Evolutionary conservation across 2,329 filamentous ascomycete genomes (phyloP).

Genomic region (Stenocarpella maydis): DNA sequence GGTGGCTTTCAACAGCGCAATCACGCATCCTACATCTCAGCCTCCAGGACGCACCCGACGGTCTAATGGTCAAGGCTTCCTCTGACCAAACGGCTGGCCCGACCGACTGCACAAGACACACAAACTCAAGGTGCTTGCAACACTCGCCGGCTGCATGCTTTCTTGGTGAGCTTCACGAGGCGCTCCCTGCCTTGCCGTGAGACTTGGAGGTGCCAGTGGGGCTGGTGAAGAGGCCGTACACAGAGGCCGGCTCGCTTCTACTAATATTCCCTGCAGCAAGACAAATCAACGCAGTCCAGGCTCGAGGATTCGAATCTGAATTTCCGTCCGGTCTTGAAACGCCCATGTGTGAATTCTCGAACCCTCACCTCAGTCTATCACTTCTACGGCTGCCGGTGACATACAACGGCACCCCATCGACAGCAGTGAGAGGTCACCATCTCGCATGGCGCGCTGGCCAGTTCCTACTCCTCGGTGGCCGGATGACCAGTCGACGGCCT

Average conservation of each 20-base stretch:
- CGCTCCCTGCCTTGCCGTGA: not conserved
- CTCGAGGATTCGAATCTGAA: not conserved
- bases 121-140: not conserved
- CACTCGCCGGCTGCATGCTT: not conserved
- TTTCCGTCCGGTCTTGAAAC: not conserved
- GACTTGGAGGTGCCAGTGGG: not conserved
- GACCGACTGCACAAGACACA: not conserved
- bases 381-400: not conserved
- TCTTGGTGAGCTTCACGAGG: not conserved
- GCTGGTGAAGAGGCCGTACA: not conserved
- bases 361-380: too few relatives aligned
- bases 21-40: too few relatives aligned
- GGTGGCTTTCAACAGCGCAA: too few relatives aligned
- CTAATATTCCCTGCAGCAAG: not conserved
- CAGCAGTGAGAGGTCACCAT: too few relatives aligned
- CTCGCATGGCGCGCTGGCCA: not conserved
- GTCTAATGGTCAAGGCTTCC: not conserved
- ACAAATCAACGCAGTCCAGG: not conserved
- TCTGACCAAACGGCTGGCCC: not conserved
- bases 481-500: conserved; percentile 10
- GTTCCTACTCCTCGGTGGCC: conserved; percentile 1
- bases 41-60: too few relatives aligned
- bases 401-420: not conserved
- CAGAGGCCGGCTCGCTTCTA: not conserved
- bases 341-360: too few relatives aligned